phyloP scores from a whole-genome alignment of 495 filamentous ascomycete species.

The Wilcoxina mikolae region DNA sequence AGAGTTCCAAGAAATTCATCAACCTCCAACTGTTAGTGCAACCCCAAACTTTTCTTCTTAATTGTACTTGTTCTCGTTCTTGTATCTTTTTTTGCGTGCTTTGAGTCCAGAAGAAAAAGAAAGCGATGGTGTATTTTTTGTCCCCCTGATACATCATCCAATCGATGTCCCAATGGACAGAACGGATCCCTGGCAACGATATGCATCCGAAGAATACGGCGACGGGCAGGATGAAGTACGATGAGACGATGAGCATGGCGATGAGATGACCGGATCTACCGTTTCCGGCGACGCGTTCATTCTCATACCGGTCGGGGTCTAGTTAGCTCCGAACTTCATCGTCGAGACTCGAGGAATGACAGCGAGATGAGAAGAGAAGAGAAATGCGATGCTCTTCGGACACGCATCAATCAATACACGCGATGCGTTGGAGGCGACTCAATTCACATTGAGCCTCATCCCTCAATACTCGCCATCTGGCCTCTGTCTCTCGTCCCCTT shows the following conservation, averaged over 20 bases:
- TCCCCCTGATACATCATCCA: not conserved
- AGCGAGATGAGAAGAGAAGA: too few relatives aligned
- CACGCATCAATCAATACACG: too few relatives aligned
- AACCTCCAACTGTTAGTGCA: slow-evolving; percentile 27
- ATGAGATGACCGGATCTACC: slow-evolving; percentile 2
- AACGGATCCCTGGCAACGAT: not conserved
- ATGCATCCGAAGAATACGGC: not conserved
- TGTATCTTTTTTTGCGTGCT: slow-evolving; percentile 5
- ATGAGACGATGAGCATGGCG: slow-evolving; percentile 3
- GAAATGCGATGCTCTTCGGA: too few relatives aligned
- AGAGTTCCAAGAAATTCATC: slow-evolving; percentile 13
- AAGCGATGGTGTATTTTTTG: not conserved
- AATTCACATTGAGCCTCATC: too few relatives aligned
- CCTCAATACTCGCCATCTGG: too few relatives aligned
- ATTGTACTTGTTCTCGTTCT: slow-evolving; percentile 8
- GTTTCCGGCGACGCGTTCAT: not conserved
- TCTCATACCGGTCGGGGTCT: not conserved
- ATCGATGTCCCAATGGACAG: slow-evolving; percentile 1
- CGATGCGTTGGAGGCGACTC: too few relatives aligned
- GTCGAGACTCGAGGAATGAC: too few relatives aligned
- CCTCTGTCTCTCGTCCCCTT: too few relatives aligned
- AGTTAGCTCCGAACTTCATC: too few relatives aligned
- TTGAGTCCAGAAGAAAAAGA: too few relatives aligned
- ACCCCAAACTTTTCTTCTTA: not conserved
- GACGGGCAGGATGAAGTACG: not conserved